Percentiles rank a stretch among this genome's conserved stretches.
These are phyloP conservation scores for Blastobotrys elegans DNA, from an alignment of 1,139 yeast genomes.

Conservation along the genomic window DNA sequence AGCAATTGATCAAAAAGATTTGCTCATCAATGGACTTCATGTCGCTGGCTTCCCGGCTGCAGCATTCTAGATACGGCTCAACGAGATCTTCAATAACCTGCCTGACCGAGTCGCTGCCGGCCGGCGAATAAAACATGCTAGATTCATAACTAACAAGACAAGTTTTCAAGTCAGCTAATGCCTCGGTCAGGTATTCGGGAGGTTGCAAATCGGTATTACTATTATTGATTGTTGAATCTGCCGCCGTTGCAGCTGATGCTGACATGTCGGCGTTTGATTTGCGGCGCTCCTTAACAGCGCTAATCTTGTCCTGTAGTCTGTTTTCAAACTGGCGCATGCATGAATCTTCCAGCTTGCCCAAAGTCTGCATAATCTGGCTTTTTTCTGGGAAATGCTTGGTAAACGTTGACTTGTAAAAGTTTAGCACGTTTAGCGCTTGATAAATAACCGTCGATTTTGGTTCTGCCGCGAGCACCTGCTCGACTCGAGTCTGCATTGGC, in stretches of 20 bases:
- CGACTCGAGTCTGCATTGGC: slow-evolving; percentile 50
- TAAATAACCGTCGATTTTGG: slow-evolving; percentile 50
- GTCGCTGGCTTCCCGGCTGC: slow-evolving; percentile 28
- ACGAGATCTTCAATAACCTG: slow-evolving; percentile 32
- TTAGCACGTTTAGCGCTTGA: slow-evolving; percentile 58
- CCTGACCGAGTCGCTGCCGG: slow-evolving; percentile 25
- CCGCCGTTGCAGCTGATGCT: too few relatives aligned
- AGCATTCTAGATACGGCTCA: slow-evolving; percentile 35
- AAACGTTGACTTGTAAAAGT: slow-evolving; percentile 67
- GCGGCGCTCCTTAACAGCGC: slow-evolving; percentile 19
- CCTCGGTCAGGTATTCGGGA: slow-evolving; percentile 35
- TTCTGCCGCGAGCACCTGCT: slow-evolving; percentile 65
- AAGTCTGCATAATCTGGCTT: slow-evolving; percentile 23
- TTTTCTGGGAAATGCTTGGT: slow-evolving; percentile 36
- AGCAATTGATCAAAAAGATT: slow-evolving; percentile 35
- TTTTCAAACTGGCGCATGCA: slow-evolving; percentile 31
- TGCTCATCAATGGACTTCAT: slow-evolving; percentile 26
- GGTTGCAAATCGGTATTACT: slow-evolving; percentile 27
- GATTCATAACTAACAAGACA: slow-evolving; percentile 35
- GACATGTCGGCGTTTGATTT: neutral
- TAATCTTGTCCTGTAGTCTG: slow-evolving; percentile 26
- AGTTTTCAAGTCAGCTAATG: slow-evolving; percentile 32
- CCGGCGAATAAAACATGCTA: slow-evolving; percentile 28
- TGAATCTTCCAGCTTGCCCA: slow-evolving; percentile 27
- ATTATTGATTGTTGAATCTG: too few relatives aligned